phyloP scores from a whole-genome alignment of 495 filamentous ascomycete species.

The Aspergillus saccharolyticus region DNA sequence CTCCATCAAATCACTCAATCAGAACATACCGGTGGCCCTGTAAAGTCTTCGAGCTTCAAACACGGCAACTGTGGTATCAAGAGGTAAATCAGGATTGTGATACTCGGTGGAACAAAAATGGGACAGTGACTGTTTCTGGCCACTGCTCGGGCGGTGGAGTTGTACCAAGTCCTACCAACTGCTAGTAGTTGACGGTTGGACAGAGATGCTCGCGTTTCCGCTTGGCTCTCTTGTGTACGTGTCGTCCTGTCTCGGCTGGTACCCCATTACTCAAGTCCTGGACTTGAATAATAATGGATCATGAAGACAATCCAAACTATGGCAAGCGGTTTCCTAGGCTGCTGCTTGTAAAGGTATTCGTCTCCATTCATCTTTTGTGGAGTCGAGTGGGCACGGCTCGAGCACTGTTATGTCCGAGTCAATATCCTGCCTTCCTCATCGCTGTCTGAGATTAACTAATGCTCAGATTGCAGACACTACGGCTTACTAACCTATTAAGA shows the following conservation, averaged over 20 bases:
- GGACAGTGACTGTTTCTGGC: neutral
- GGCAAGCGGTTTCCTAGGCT: neutral
- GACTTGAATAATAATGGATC: no score
- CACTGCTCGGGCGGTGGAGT: neutral
- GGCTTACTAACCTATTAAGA: slow-evolving; percentile 2
- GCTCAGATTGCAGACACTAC: neutral
- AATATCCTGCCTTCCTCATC: neutral
- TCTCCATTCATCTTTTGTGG: neutral
- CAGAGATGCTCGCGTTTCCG: neutral
- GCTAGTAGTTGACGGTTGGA: neutral
- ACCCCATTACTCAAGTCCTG: neutral
- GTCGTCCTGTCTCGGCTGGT: neutral
- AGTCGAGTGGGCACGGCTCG: neutral
- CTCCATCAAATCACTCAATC: neutral
- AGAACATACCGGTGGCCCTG: neutral
- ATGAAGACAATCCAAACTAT: no score
- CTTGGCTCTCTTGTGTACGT: neutral
- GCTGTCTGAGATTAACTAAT: slow-evolving; percentile 7
- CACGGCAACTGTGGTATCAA: neutral
- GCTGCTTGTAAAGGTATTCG: neutral
- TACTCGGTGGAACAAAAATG: neutral
- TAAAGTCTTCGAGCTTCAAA: neutral
- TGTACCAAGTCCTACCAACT: neutral
- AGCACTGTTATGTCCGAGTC: slow-evolving; percentile 1
- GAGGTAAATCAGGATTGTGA: neutral